Evolutionary conservation across 2,329 filamentous ascomycete genomes (phyloP), one percentile per base, ranked within the genome.

Genomic region (Neofusicoccum cordaticola): DNA sequence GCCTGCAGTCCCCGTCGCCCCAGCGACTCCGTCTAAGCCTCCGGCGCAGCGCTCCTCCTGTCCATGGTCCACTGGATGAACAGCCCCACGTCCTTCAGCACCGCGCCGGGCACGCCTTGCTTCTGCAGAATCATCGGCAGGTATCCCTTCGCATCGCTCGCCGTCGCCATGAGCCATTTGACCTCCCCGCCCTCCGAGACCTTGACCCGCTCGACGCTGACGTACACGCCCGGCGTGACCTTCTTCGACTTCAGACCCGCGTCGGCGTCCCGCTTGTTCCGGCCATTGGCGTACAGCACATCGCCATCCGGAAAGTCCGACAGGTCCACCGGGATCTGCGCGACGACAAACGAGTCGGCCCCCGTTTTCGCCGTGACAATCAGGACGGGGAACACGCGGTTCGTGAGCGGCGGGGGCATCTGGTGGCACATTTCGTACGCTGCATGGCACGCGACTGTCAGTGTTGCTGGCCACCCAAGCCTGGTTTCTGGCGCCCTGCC

Each of bases 151-250:
- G 90, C 90, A 73, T 93, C 85, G 66, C 87, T 90, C 11, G 88
- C 85, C 9, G 90, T 93, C 8, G 86, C 89, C 89, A 94, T 93
- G 65, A 89, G 80, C 91, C 91, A 95, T 75, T 90, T 87, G 52
- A 91, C 81, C 4, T 76, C 72, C 9, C 62, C 64, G 2, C 12
- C 37, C 34, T 57, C 62, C 2, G 51, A 57, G 17, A 53, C 15
- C 64, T 82, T 77, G 39, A 90, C 77, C 51, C 85, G 78, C 78
- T 93, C 90, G 1, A 92, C 80, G 67, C 86, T 88, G 34, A 82
- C 85, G 70, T 92, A 92, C 9, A 80, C 79, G 3, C 85, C 90
- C 35, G 84, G 75, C 7, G 88, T 83, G 2, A 85, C 75, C 35
- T 76, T 80, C 66, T 81, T 81, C 64, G 60, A 62, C 27, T 41